These are phyloP conservation scores for Termitomyces sp. DNA, from an alignment of 768 basidiomycete genomes.

Conservation along the genomic window DNA sequence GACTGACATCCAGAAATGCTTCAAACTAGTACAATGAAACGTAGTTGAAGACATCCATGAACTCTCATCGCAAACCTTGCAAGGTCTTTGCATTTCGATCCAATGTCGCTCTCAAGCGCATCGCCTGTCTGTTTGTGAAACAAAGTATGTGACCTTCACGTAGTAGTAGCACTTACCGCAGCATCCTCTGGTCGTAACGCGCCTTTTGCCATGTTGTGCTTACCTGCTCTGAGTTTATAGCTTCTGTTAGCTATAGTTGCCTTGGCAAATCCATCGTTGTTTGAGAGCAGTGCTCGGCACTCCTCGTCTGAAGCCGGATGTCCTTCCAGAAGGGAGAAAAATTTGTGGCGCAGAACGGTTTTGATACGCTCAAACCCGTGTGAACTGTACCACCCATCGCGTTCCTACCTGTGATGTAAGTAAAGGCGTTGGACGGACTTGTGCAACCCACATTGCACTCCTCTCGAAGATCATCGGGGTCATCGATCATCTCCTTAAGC, in stretches of 20 bases:
- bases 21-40: not conserved
- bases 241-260: constrained; percentile 36
- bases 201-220: constrained; percentile 89
- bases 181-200: constrained; percentile 80
- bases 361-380: constrained; percentile 83
- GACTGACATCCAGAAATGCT: not conserved
- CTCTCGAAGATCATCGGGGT: constrained; percentile 64
- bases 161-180: constrained; percentile 49
- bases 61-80: constrained; percentile 24
- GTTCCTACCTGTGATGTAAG: constrained; percentile 45
- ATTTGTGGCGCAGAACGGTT: constrained; percentile 80
- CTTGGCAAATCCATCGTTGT: constrained; percentile 37
- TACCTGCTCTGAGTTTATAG: constrained; percentile 60
- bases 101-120: constrained; percentile 63
- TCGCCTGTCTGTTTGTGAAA: constrained; percentile 42
- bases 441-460: constrained; percentile 63
- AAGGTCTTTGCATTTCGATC: constrained; percentile 49
- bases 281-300: constrained; percentile 59
- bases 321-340: constrained; percentile 73
- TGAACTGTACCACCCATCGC: constrained; percentile 86
- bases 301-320: constrained; percentile 70
- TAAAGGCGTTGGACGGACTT: not conserved
- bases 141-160: not conserved
- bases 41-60: not conserved
- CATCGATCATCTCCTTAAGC: constrained; percentile 77